Evolutionary conservation across 345 rosid genomes (phyloP).

Genomic region (Acer saccharum): DNA sequence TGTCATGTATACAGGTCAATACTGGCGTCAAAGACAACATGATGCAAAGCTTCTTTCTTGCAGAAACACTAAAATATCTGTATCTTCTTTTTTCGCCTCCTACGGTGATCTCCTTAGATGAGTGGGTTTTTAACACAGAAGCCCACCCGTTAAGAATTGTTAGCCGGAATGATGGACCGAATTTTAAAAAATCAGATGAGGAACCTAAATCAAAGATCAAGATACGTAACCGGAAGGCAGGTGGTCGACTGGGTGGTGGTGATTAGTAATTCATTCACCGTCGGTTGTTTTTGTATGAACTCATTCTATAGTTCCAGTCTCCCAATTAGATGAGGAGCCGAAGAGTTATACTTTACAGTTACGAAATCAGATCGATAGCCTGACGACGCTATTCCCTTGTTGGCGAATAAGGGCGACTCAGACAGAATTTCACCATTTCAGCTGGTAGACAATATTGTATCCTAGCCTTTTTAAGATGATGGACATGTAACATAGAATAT

Average conservation of each 20-base stretch:
- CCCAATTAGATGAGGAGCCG: slow-evolving; percentile 8
- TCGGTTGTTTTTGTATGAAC: slow-evolving; percentile 2
- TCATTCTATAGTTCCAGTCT: neutral
- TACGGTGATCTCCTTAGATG: slow-evolving; percentile 78
- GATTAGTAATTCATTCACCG: slow-evolving; percentile 11
- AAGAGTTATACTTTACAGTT: neutral
- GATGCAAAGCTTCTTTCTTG: slow-evolving; percentile 99
- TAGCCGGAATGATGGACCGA: slow-evolving; percentile 36
- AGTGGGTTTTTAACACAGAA: slow-evolving; percentile 99
- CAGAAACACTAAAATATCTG: slow-evolving; percentile 89
- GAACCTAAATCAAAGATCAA: slow-evolving; percentile 20
- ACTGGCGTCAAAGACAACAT: slow-evolving; percentile 82
- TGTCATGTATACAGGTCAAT: slow-evolving; percentile 57
- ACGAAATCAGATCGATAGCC: neutral
- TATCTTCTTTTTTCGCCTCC: slow-evolving; percentile 93
- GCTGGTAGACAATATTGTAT: slow-evolving; percentile 14
- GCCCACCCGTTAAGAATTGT: slow-evolving; percentile 89
- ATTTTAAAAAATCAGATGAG: slow-evolving; percentile 19
- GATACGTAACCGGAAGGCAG: slow-evolving; percentile 35
- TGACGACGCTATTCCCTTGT: neutral
- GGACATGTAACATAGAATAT: slow-evolving; percentile 11
- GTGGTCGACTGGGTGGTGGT: slow-evolving; percentile 27
- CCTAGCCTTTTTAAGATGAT: neutral
- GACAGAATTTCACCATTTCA: neutral
- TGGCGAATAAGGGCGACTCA: neutral